Evolutionary conservation across 2,329 filamentous ascomycete genomes (phyloP).

Genomic region (Aspergillus tanneri): DNA sequence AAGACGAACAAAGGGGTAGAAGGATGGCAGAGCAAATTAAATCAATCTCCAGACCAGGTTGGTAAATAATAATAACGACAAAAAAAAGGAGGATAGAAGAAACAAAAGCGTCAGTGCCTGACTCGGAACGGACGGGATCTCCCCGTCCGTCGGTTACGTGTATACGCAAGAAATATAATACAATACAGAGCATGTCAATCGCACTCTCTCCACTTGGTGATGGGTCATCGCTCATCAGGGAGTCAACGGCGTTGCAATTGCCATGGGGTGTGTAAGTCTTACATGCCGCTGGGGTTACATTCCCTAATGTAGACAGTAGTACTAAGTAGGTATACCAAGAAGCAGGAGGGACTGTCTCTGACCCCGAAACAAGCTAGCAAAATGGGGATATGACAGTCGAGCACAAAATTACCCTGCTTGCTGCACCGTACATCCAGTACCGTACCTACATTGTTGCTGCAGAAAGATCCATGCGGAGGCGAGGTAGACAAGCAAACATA

Average conservation of each 20-base stretch:
- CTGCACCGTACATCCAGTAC: no score
- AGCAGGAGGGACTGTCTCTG: background rate
- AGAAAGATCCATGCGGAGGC: no score
- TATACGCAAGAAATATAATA: constrained; percentile 2
- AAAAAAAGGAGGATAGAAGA: background rate
- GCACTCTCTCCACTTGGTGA: constrained; percentile 1
- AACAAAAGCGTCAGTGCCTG: background rate
- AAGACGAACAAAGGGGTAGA: background rate
- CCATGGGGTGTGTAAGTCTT: background rate
- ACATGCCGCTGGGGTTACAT: constrained; percentile 1
- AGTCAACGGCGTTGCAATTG: constrained; percentile 6
- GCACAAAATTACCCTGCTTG: no score
- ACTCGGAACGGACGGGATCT: constrained; percentile 10
- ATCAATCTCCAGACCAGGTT: background rate
- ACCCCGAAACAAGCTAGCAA: background rate
- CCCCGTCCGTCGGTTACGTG: constrained; percentile 7
- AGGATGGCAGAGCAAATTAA: background rate
- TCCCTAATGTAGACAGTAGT: no score
- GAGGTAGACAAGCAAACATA: no score
- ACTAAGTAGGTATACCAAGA: background rate
- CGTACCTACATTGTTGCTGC: no score
- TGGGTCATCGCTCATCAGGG: constrained; percentile 2
- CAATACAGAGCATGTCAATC: background rate
- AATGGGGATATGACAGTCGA: background rate
- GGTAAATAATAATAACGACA: background rate